A percentile compares a stretch with the other conserved stretches of the same genome.
These are phyloP conservation scores for Coprinellus micaceus DNA, from an alignment of 768 basidiomycete genomes.

Conservation along the genomic window DNA sequence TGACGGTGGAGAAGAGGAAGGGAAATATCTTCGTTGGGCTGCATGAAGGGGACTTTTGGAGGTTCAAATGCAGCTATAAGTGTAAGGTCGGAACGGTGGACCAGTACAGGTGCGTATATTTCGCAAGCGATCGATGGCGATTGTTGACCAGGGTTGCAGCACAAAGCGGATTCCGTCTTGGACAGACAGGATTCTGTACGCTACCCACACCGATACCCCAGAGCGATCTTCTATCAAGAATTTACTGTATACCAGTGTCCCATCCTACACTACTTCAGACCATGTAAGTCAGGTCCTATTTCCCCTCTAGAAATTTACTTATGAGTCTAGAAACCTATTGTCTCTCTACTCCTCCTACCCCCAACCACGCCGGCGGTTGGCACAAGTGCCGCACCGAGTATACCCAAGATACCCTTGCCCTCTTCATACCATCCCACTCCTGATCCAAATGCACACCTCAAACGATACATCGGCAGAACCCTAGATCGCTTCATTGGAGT, in stretches of 20 bases:
- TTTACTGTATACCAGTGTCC: slow-evolving; percentile 74
- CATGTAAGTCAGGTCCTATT: slow-evolving; percentile 52
- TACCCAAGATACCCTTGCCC: slow-evolving; percentile 51
- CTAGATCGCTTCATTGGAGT: slow-evolving; percentile 76
- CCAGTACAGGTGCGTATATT: slow-evolving; percentile 61
- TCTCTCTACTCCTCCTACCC: slow-evolving; percentile 66
- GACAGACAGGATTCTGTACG: slow-evolving; percentile 90
- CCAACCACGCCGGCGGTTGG: slow-evolving; percentile 24
- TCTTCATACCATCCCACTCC: slow-evolving; percentile 45
- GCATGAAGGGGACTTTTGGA: slow-evolving; percentile 83
- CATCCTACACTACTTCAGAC: slow-evolving; percentile 84
- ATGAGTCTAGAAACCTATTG: slow-evolving; percentile 73
- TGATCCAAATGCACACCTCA: slow-evolving; percentile 50
- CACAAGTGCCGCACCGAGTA: slow-evolving; percentile 19
- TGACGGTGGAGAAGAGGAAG: slow-evolving; percentile 58
- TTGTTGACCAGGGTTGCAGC: slow-evolving; percentile 30
- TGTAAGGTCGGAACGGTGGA: slow-evolving; percentile 79
- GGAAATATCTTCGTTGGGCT: slow-evolving; percentile 69
- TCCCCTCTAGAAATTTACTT: too few relatives aligned
- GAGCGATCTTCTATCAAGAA: slow-evolving; percentile 56
- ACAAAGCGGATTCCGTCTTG: slow-evolving; percentile 77
- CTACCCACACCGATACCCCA: slow-evolving; percentile 65
- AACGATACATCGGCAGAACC: slow-evolving; percentile 60
- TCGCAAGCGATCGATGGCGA: background rate
- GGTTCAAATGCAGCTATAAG: slow-evolving; percentile 91